phyloP scores from a whole-genome alignment of 495 filamentous ascomycete species.

The Xylaria acuta region DNA sequence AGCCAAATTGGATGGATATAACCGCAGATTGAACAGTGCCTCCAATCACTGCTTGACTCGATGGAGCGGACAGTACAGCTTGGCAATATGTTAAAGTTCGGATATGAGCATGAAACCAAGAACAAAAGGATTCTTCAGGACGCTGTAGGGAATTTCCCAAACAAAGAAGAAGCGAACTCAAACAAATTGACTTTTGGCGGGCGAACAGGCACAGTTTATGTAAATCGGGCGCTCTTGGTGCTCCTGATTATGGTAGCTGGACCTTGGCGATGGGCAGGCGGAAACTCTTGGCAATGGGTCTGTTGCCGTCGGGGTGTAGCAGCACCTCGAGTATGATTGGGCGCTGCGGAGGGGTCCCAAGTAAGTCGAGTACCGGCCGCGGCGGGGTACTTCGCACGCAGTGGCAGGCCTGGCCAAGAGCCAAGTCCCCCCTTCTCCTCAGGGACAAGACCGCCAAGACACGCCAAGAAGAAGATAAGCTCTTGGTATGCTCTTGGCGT shows the following conservation, averaged over 20 bases:
- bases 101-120: neutral
- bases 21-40: neutral
- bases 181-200: slow-evolving; percentile 31
- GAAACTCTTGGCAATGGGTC: slow-evolving; percentile 52
- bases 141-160: slow-evolving; percentile 26
- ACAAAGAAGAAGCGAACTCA: slow-evolving; percentile 26
- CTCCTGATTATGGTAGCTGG: slow-evolving; percentile 53
- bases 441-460: slow-evolving; percentile 39
- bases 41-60: slow-evolving; percentile 21
- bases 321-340: slow-evolving; percentile 34
- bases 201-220: slow-evolving; percentile 46
- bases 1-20: slow-evolving; percentile 19
- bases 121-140: slow-evolving; percentile 1
- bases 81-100: slow-evolving; percentile 10
- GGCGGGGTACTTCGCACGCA: slow-evolving; percentile 31
- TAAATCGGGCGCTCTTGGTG: slow-evolving; percentile 50
- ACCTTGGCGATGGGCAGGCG: slow-evolving; percentile 54
- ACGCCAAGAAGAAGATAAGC: slow-evolving; percentile 29
- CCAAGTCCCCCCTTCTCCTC: slow-evolving; percentile 37
- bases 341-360: slow-evolving; percentile 30
- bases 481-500: slow-evolving; percentile 43
- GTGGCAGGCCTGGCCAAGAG: slow-evolving; percentile 20
- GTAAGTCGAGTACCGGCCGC: slow-evolving; percentile 31
- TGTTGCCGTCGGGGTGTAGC: slow-evolving; percentile 37
- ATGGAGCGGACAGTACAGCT: slow-evolving; percentile 29